Conservation (phyloP, 306 rosid species). For the Prunus salicina region DNA sequence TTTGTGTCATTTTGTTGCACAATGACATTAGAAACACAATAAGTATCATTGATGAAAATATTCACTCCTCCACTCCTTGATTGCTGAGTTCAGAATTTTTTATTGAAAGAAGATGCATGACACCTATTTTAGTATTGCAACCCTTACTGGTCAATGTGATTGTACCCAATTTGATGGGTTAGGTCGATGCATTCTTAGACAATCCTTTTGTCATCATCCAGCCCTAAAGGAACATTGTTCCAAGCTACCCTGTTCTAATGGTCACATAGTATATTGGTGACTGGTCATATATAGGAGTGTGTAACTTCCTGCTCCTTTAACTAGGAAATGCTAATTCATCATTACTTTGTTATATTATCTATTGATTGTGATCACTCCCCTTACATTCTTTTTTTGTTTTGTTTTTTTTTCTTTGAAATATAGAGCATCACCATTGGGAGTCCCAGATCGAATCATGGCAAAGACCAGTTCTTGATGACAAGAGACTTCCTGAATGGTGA, state of each 20-base stretch:
- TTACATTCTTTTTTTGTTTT: conserved; percentile 1
- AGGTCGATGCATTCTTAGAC: not conserved
- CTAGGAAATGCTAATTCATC: not conserved
- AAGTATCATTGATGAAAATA: not conserved
- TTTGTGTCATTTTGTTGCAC: not conserved
- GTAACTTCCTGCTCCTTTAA: not conserved
- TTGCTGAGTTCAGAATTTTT: not conserved
- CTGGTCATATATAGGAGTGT: not conserved
- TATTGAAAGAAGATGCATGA: not conserved
- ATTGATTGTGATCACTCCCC: not conserved
- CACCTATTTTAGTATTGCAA: not conserved
- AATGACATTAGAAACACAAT: not conserved
- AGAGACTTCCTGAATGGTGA: conserved; percentile 94
- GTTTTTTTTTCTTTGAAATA: conserved; percentile 9
- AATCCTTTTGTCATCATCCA: not conserved
- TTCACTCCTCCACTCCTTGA: not conserved
- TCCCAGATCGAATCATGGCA: conserved; percentile 91
- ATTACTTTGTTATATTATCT: conserved; percentile 15
- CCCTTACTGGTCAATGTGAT: not conserved
- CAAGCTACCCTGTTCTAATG: not conserved
- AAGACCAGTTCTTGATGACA: conserved; percentile 85
- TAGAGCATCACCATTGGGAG: conserved; percentile 82
- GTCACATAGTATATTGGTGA: not conserved
- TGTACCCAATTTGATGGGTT: not conserved
- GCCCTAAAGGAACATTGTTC: not conserved